Evolutionary conservation across 2,329 filamentous ascomycete species (phyloP), one percentile per base, ranked within the genome.

Genomic region (Ustulina deusta): DNA sequence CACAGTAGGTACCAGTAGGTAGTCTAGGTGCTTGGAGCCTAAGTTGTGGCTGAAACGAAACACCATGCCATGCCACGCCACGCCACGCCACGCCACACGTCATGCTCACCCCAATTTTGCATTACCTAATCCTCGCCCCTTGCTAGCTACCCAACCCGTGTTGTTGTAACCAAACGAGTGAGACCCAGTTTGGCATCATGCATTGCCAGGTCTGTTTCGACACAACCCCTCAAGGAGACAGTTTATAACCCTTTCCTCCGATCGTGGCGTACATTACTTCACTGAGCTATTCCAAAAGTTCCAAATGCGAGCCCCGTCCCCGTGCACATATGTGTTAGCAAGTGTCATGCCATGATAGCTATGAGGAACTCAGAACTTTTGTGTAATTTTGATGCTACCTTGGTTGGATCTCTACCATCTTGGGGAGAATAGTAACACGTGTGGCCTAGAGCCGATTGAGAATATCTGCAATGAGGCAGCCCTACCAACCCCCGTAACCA

Each of bases 1-100:
- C 10, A 6, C 46, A 13, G 42, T 11, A 49, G 4, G 10, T 49
- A 27, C 46, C 9, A 10, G 13, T 17, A 42, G 36, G 36, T 32
- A 42, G 40, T 22, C 27, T n/a, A 29, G 40, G 42, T 38, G 15
- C 13, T 63, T 67, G 54, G 54, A 55, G 65, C 52, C 65, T 56
- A 66, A 27, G 22, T 36, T 70, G 71, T 74, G 72, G 72, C 71
- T 72, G 69, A 66, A 71, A 72, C n/a, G n/a, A n/a, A n/a, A n/a
- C n/a, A n/a, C n/a, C n/a, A n/a, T n/a, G n/a, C n/a, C n/a, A n/a
- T n/a, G n/a, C n/a, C n/a, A n/a, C n/a, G n/a, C n/a, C n/a, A n/a
- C n/a, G n/a, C n/a, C n/a, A n/a, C n/a, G n/a, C n/a, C n/a, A n/a
- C 72, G 69, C 71, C 69, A 74, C 69, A 58, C 58, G 65, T 69